Evolutionary conservation across 2,329 filamentous ascomycete genomes (phyloP), one percentile per base, ranked within the genome.

Genomic region (Penicillium olsonii): DNA sequence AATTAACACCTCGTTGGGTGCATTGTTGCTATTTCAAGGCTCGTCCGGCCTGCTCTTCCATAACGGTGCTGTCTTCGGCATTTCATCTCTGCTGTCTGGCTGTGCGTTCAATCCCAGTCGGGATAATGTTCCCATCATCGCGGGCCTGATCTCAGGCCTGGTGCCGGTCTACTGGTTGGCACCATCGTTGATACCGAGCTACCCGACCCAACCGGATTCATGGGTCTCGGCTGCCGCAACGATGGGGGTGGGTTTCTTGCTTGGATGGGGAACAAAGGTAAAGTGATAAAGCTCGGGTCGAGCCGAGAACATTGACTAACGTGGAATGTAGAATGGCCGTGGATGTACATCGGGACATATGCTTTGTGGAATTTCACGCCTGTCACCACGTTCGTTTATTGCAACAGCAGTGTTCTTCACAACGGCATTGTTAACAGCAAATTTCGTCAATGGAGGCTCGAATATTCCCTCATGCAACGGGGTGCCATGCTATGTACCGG

Each of bases 321-420:
- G 14, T 17, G 20, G 22, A 43, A n/a, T 43, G 11, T 48, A 77
- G 75, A 72, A 71, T 55, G 72, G 69, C 41, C 71, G 73, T 45
- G 78, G 79, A 15, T 82, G 79, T 56, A 81, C 78, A 9, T 80
- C 78, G 2, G 78, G 78, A 43, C 78, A 82, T 56, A 80, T 81
- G 75, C 74, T 82, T 26, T 80, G 78, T 52, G 79, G 79, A 2
- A 58, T 81, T 4, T 72, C 76, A 5, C 72, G 77, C 34, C 67
- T 78, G 20, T 79, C 75, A 12, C 67, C 70, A n/a, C 74, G 78
- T 40, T 81, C 78, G 12, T 53, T 77, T 5, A 69, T 75, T 46
- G 77, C 78, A 38, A 76, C 74, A 1, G 67, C 65, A 11, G 60
- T 71, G 19, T 77, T 77, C 65, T 77, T 76, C 63, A 65, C 63